Conservation (phyloP, 495 filamentous ascomycete genomes). For the Friedmanniomyces simplex region DNA sequence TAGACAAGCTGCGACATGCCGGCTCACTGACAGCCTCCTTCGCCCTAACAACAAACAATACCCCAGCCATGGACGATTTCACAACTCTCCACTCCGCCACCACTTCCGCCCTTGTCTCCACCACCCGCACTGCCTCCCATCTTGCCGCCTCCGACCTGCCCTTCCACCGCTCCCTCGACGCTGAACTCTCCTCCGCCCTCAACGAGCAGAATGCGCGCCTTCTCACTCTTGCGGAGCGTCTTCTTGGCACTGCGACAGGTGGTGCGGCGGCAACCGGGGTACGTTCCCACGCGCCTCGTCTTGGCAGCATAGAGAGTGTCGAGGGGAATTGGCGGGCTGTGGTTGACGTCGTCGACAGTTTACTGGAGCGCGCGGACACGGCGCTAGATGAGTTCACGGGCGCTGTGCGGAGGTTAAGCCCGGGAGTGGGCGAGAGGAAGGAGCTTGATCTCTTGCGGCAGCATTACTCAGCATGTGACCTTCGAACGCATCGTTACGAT, state of each 20-base stretch:
- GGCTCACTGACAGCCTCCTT: too few species aligned
- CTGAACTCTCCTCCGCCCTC: slow-evolving; percentile 53
- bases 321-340: slow-evolving; percentile 80
- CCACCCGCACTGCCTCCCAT: slow-evolving; percentile 57
- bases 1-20: neutral
- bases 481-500: too few species aligned
- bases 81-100: slow-evolving; percentile 32
- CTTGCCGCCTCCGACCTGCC: slow-evolving; percentile 69
- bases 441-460: too few species aligned
- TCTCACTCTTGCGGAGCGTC: slow-evolving; percentile 53
- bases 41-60: too few species aligned
- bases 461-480: too few species aligned
- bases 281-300: slow-evolving; percentile 33
- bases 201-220: slow-evolving; percentile 67
- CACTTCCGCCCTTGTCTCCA: slow-evolving; percentile 56
- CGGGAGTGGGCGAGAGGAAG: slow-evolving; percentile 41
- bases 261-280: slow-evolving; percentile 46
- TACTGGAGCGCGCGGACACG: slow-evolving; percentile 89
- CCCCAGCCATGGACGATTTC: neutral
- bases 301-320: slow-evolving; percentile 66
- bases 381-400: slow-evolving; percentile 94
- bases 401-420: slow-evolving; percentile 64
- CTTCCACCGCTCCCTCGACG: slow-evolving; percentile 75
- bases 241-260: slow-evolving; percentile 57
- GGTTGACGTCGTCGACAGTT: slow-evolving; percentile 81